Base-by-base conservation (phyloP, 331 rosid genomes). In the Malus hybrid region DNA sequence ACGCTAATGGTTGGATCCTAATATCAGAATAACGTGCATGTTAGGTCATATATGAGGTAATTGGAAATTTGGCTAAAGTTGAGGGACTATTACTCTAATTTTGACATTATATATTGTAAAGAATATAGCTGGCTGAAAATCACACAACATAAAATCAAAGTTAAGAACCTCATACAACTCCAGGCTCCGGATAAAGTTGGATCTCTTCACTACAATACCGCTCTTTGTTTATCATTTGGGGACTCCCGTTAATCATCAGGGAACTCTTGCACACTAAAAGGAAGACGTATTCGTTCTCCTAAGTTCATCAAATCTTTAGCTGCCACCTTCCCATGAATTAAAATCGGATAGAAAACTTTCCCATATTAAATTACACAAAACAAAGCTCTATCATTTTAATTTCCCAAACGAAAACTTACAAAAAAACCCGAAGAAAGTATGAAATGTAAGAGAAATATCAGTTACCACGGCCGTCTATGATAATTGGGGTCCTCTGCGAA, bases 1-100 rank as follows among this genome's bases (percentile, higher is more conserved):
- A 87, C 95, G 60, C 90, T 78, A 76, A 81, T 88, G 22, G 93
- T 87, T n/a, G 95, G 89, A 87, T 93, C 98, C 96, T 89, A 70
- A 73, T 67, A 69, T 75, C 74, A 57, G 69, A 65, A 3, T 10
- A 42, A 42, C 13, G 46, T 42, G 46, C 46, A 10, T 0, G 13
- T 42, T 42, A 42, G 46, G 3, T 36, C 44, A 36, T 8, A 36
- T 36, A 36, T 36, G 3, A 2, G 1, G 44, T 36, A 34, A 34
- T 33, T 33, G 8, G 39, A 34, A 34, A 6, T 34, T 34, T 9
- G 9, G 39, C 9, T 0, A 34, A 34, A 34, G 9, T 34, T 34
- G 9, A 6, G 36, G 36, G 39, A 34, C 39, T 34, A 34, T 6
- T 34, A 34, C 39, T 34, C 39, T 2, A 34, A 6, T 34, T 34